Conservation (phyloP, 1,284 basidiomycete genomes). For the Stereum hirsutum region DNA sequence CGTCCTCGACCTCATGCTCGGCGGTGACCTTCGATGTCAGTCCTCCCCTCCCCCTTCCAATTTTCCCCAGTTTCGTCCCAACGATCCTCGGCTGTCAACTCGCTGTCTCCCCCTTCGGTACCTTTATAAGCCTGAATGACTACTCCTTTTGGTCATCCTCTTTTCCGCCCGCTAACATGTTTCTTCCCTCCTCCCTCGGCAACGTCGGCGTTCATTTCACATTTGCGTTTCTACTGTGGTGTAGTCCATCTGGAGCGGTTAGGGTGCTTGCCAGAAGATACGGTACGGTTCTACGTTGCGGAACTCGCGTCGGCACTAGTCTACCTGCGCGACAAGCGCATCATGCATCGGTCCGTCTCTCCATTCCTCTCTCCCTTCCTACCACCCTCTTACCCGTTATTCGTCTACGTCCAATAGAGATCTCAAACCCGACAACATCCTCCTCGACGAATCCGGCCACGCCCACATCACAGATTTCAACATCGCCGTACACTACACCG, state of each 20-base stretch:
- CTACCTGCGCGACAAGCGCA: constrained; percentile 86
- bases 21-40: constrained; percentile 91
- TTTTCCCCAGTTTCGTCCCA: no score
- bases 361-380: constrained; percentile 7
- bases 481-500: constrained; percentile 94
- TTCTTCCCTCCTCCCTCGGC: no score
- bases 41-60: constrained; percentile 16
- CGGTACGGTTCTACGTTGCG: constrained; percentile 86
- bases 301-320: constrained; percentile 86
- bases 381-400: constrained; percentile 15
- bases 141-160: no score
- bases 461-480: constrained; percentile 98
- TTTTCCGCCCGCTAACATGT: no score
- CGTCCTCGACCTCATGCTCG: constrained; percentile 96
- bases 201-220: constrained; percentile 16
- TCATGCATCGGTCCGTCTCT: constrained; percentile 81
- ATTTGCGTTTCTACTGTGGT: constrained; percentile 14
- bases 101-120: no score
- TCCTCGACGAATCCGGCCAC: constrained; percentile 92
- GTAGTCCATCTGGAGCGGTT: constrained; percentile 93
- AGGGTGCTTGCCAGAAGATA: constrained; percentile 75
- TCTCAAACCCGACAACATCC: constrained; percentile 96
- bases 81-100: no score
- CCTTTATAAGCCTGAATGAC: no score
- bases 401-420: constrained; percentile 44